Percentiles rank a stretch among this genome's conserved stretches.
phyloP scores from a whole-genome alignment of 2,329 filamentous ascomycete species.

The Cladosporium austrohemisphaericum region DNA sequence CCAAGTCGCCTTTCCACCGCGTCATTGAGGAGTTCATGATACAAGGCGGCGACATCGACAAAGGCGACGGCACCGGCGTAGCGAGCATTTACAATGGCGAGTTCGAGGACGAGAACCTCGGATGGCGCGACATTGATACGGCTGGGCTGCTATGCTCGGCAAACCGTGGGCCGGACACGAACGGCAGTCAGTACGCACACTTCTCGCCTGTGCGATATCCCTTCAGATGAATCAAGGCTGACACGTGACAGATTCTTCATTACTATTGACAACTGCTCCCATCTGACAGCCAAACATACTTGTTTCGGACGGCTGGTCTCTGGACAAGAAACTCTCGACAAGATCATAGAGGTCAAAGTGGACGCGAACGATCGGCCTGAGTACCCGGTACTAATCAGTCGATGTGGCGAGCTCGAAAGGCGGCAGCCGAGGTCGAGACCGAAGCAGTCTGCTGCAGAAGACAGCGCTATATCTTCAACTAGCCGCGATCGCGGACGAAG shows the following conservation, averaged over 20 bases:
- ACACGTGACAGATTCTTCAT: constrained; percentile 39
- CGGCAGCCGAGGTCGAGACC: constrained; percentile 28
- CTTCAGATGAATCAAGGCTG: neutral
- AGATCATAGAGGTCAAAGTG: constrained; percentile 36
- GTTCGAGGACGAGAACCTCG: constrained; percentile 41
- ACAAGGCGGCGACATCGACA: constrained; percentile 42
- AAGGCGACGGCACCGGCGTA: constrained; percentile 40
- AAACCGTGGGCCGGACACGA: constrained; percentile 39
- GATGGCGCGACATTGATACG: constrained; percentile 40
- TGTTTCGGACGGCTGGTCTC: constrained; percentile 39
- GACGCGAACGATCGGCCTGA: constrained; percentile 37
- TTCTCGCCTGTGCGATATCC: constrained; percentile 7
- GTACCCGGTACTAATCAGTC: constrained; percentile 34
- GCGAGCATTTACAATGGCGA: constrained; percentile 39
- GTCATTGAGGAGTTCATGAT: constrained; percentile 45
- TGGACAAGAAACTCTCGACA: constrained; percentile 34
- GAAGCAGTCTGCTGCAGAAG: neutral
- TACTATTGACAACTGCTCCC: constrained; percentile 37
- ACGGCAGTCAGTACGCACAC: constrained; percentile 27
- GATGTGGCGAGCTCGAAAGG: constrained; percentile 39
- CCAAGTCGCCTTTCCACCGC: constrained; percentile 37
- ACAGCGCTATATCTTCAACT: constrained; percentile 1
- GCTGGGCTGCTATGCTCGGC: constrained; percentile 41
- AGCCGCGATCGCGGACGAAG: constrained; percentile 26
- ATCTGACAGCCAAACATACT: constrained; percentile 42